Evolutionary conservation across 148 eudicot genomes (phyloP).

Genomic region (Beta vulgaris): DNA sequence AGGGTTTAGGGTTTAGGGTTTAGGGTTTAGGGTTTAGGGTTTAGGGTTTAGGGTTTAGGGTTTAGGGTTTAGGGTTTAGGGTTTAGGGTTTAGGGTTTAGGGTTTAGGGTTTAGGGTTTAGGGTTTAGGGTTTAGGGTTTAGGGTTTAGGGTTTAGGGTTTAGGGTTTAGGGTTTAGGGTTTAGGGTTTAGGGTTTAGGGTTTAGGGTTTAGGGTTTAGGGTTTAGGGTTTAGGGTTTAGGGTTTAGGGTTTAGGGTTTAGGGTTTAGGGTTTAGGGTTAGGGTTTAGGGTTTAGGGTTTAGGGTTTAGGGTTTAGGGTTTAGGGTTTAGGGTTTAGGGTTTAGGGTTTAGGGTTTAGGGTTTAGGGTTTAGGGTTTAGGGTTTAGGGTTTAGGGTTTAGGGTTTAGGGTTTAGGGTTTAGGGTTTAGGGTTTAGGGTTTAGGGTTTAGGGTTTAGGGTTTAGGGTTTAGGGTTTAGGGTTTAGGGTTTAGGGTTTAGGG

Average conservation of each 20-base stretch:
- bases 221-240: no score
- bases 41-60: no score
- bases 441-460: conserved; percentile 4
- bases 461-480: conserved; percentile 7
- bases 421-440: conserved; percentile 1
- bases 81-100: no score
- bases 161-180: no score
- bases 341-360: conserved; percentile 15
- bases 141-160: no score
- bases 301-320: conserved; percentile 4
- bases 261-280: conserved; percentile 17
- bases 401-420: conserved; percentile 12
- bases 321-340: conserved; percentile 14
- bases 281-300: conserved; percentile 10
- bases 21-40: no score
- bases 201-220: no score
- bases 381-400: conserved; percentile 12
- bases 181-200: no score
- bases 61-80: no score
- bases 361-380: conserved; percentile 15
- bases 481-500: conserved; percentile 10
- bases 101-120: no score
- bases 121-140: no score
- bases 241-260: conserved; percentile 19
- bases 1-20: no score